Evolutionary conservation across 257 asterid species (phyloP).

Genomic region (Penstemon eatonii): DNA sequence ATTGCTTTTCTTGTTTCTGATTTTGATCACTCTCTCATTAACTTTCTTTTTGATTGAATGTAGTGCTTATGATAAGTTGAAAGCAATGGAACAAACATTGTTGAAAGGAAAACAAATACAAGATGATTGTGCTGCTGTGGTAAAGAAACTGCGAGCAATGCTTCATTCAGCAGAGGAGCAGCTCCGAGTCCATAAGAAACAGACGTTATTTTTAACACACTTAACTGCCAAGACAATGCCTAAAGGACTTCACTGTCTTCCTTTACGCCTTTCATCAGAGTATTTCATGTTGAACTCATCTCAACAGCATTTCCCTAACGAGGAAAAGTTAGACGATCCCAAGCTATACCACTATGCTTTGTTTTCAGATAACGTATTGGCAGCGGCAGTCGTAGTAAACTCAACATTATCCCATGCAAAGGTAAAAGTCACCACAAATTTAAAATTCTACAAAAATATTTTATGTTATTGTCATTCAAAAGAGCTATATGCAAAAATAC

Average conservation of each 20-base stretch:
- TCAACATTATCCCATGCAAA: slow-evolving; percentile 50
- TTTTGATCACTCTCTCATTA: neutral
- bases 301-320: slow-evolving; percentile 34
- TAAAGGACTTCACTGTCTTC: slow-evolving; percentile 69
- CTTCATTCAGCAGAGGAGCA: slow-evolving; percentile 64
- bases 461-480: neutral
- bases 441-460: neutral
- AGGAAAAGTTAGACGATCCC: slow-evolving; percentile 47
- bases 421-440: slow-evolving; percentile 26
- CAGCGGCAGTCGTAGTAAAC: slow-evolving; percentile 61
- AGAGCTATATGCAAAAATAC: too few species aligned
- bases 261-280: slow-evolving; percentile 54
- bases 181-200: slow-evolving; percentile 61
- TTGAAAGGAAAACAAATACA: slow-evolving; percentile 52
- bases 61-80: slow-evolving; percentile 50
- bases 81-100: slow-evolving; percentile 59
- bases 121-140: slow-evolving; percentile 55
- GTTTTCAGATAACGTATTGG: slow-evolving; percentile 60
- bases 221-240: slow-evolving; percentile 58
- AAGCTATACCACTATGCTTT: slow-evolving; percentile 55
- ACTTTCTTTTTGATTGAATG: slow-evolving; percentile 18
- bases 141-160: slow-evolving; percentile 72
- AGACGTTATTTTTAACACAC: slow-evolving; percentile 53
- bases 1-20: neutral
- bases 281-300: slow-evolving; percentile 48